Evolutionary conservation across 257 asterid genomes (phyloP).

Genomic region (Solanum phureja): DNA sequence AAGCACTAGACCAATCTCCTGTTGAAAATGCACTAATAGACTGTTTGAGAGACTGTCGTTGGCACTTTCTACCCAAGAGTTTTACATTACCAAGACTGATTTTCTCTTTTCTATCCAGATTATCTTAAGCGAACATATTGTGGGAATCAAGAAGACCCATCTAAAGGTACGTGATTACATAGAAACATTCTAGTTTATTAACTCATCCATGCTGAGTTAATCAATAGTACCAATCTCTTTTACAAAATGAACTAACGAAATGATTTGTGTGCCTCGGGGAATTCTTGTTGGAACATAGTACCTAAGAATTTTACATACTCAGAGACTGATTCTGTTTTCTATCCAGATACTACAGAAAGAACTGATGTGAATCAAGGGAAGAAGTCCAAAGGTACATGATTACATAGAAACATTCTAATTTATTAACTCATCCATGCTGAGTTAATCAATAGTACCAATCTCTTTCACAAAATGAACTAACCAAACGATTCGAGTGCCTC

Average conservation of each 20-base stretch:
- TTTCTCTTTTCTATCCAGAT: not conserved
- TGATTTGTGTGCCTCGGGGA: not conserved
- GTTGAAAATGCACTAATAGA: not conserved
- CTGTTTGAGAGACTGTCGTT: not conserved
- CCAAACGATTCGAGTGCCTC: not conserved
- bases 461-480: not conserved
- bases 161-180: not conserved
- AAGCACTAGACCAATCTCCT: not conserved
- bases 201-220: not conserved
- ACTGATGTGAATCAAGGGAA: not conserved
- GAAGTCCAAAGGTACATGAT: not conserved
- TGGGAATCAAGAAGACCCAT: not conserved
- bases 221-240: not conserved
- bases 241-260: not conserved
- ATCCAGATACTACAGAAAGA: conserved; percentile 1
- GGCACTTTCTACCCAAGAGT: not conserved
- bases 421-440: not conserved
- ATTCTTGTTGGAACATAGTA: not conserved
- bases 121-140: not conserved
- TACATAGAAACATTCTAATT: not conserved
- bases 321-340: not conserved
- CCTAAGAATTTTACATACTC: not conserved
- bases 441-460: not conserved
- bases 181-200: not conserved
- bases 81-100: not conserved